These are phyloP conservation scores for Lathyrus oleraceus DNA, from an alignment of 306 rosid genomes.

Conservation along the genomic window DNA sequence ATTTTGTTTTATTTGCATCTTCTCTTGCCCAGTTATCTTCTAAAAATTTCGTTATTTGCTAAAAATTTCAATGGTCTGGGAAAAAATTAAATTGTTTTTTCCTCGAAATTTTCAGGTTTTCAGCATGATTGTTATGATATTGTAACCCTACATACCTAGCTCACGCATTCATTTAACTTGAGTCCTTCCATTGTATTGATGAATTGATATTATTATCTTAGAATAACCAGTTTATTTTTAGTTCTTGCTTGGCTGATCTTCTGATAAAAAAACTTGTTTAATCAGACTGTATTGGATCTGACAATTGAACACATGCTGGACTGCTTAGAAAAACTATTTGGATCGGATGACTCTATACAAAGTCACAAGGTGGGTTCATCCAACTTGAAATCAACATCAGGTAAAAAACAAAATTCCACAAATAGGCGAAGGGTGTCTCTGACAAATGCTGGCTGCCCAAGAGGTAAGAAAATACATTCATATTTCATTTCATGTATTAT, in stretches of 20 bases:
- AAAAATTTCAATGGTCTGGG: neutral
- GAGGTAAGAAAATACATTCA: slow-evolving; percentile 53
- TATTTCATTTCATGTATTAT: neutral
- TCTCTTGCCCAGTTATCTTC: slow-evolving; percentile 20
- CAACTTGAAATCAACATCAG: slow-evolving; percentile 40
- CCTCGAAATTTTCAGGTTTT: slow-evolving; percentile 12
- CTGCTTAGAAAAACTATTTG: slow-evolving; percentile 61
- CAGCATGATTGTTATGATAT: neutral
- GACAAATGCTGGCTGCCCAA: slow-evolving; percentile 35
- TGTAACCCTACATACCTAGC: neutral
- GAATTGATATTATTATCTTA: slow-evolving; percentile 22
- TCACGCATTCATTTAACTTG: slow-evolving; percentile 16
- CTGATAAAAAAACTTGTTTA: slow-evolving; percentile 10
- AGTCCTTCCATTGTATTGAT: neutral
- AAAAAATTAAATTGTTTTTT: slow-evolving; percentile 17
- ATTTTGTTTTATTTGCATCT: slow-evolving; percentile 3
- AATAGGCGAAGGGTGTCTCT: slow-evolving; percentile 42
- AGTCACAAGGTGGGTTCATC: slow-evolving; percentile 31
- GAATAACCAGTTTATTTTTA: slow-evolving; percentile 17
- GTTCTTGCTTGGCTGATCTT: slow-evolving; percentile 29
- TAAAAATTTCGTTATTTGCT: slow-evolving; percentile 17
- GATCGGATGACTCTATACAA: slow-evolving; percentile 42
- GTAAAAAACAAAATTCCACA: slow-evolving; percentile 28
- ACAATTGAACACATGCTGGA: slow-evolving; percentile 60
- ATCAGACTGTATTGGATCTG: slow-evolving; percentile 56